Evolutionary conservation across 306 rosid species (phyloP).

Genomic region (Sicyos edulis): DNA sequence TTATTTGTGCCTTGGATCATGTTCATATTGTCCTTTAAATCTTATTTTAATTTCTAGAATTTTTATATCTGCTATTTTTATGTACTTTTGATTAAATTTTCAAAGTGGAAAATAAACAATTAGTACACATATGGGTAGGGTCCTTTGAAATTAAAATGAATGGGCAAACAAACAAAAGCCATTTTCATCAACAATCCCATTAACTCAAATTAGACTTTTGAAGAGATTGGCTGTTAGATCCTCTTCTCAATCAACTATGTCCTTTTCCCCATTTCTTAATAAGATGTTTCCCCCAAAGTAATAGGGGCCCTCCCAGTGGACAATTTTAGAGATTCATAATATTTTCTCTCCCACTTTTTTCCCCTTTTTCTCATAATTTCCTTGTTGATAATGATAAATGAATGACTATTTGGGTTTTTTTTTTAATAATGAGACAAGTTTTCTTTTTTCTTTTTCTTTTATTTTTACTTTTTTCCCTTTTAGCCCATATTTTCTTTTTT

Average conservation of each 20-base stretch:
- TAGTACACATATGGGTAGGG: no score
- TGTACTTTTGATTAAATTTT: no score
- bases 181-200: constrained; percentile 6
- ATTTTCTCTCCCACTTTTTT: neutral
- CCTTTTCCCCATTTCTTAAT: constrained; percentile 16
- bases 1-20: no score
- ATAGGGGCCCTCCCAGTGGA: no score
- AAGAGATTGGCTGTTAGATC: no score
- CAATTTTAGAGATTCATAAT: neutral
- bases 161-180: neutral
- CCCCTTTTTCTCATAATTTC: neutral
- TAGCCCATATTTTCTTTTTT: neutral
- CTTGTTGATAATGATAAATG: neutral
- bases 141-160: neutral
- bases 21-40: no score
- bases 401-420: neutral
- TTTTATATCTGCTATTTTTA: no score
- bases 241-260: constrained; percentile 1
- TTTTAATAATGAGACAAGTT: neutral
- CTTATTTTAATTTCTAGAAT: no score
- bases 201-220: constrained; percentile 7
- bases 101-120: no score
- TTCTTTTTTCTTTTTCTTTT: neutral
- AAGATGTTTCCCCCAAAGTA: no score
- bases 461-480: neutral